phyloP scores from a whole-genome alignment of 2,329 filamentous ascomycete genomes.

The Chaetomium strumarium region DNA sequence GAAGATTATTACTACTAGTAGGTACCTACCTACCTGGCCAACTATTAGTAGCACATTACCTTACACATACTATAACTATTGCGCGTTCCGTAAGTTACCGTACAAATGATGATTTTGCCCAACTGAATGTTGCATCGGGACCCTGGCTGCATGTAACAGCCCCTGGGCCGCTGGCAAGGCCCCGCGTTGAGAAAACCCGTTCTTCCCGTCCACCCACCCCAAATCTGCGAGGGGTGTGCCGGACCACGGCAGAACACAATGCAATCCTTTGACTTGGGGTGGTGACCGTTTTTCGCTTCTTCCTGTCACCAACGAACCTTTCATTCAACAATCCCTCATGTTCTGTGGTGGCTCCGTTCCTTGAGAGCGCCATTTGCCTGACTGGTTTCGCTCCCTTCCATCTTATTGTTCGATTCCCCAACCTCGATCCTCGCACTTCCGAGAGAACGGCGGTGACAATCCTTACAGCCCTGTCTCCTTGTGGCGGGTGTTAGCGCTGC shows the following conservation, averaged over 20 bases:
- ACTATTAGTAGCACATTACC: too few species aligned
- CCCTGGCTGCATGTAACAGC: conserved; percentile 7
- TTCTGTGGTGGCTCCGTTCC: background rate
- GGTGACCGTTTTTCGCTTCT: conserved; percentile 2
- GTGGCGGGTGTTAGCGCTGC: background rate
- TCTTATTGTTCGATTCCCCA: background rate
- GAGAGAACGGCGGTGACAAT: background rate
- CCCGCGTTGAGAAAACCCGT: conserved; percentile 2
- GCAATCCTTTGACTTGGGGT: conserved; percentile 3
- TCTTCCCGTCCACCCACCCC: conserved; percentile 6
- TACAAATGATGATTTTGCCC: background rate
- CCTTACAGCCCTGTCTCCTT: background rate
- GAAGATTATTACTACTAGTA: too few species aligned
- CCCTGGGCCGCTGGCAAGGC: conserved; percentile 1
- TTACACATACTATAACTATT: too few species aligned
- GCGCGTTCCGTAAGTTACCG: too few species aligned
- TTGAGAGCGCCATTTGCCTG: background rate
- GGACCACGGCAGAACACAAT: conserved; percentile 5
- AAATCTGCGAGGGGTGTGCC: conserved; percentile 6
- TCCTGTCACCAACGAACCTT: background rate
- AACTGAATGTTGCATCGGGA: background rate
- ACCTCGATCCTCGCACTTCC: background rate
- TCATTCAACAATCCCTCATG: background rate
- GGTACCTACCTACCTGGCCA: too few species aligned
- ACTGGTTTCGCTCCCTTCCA: background rate